Evolutionary conservation across 2,329 filamentous ascomycete species (phyloP).

Genomic region (Sporothrix brunneoviolacea): DNA sequence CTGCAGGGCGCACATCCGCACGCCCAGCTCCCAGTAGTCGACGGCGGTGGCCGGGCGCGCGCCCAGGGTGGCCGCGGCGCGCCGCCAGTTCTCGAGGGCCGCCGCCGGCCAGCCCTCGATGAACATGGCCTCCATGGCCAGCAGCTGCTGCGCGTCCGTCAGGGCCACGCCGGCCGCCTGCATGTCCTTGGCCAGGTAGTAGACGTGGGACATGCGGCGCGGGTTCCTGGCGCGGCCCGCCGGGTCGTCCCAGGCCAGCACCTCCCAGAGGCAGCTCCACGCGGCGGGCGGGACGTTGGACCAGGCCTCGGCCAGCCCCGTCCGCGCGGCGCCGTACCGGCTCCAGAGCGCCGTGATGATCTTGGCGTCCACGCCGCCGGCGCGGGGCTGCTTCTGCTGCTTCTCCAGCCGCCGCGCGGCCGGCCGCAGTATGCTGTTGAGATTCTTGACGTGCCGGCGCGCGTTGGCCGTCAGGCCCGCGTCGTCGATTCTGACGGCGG

Average conservation of each 20-base stretch:
- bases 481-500: conserved; percentile 17
- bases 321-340: conserved; percentile 41
- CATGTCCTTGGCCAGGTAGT: conserved; percentile 60
- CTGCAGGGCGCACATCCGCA: conserved; percentile 54
- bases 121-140: conserved; percentile 63
- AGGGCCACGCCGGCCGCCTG: conserved; percentile 49
- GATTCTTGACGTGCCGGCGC: conserved; percentile 20
- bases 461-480: conserved; percentile 19
- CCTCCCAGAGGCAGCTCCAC: conserved; percentile 61
- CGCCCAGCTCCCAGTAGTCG: conserved; percentile 58
- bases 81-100: conserved; percentile 59
- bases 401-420: conserved; percentile 30
- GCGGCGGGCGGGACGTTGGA: conserved; percentile 51
- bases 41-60: conserved; percentile 39
- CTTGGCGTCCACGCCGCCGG: conserved; percentile 18
- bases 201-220: conserved; percentile 54
- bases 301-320: conserved; percentile 39
- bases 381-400: conserved; percentile 19
- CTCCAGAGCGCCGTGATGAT: conserved; percentile 37
- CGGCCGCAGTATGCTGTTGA: conserved; percentile 26
- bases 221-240: conserved; percentile 29
- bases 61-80: conserved; percentile 47
- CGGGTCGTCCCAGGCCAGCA: conserved; percentile 44
- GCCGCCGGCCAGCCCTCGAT: conserved; percentile 52
- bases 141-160: conserved; percentile 51